A percentile compares a stretch with the other conserved stretches of the same genome.
Evolutionary conservation across 345 rosid species (phyloP).

Genomic region (Capsella bursapastoris): DNA sequence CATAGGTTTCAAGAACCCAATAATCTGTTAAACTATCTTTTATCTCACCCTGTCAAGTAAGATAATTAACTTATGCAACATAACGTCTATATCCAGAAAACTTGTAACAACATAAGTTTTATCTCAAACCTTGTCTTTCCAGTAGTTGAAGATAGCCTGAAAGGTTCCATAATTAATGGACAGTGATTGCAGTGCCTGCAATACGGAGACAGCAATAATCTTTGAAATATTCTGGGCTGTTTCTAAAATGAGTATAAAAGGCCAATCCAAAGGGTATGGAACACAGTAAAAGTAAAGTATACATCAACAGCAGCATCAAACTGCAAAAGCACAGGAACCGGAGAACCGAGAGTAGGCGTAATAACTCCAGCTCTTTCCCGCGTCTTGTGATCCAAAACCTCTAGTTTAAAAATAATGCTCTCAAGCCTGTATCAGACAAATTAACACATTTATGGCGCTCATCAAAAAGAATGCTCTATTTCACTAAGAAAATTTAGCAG

Average conservation of each 20-base stretch:
- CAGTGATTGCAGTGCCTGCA: conserved; percentile 77
- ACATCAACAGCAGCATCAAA: conserved; percentile 91
- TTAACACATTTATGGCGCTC: background rate
- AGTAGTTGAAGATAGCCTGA: conserved; percentile 78
- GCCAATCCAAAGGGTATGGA: conserved; percentile 10
- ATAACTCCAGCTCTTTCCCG: conserved; percentile 96
- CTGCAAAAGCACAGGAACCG: conserved; percentile 84
- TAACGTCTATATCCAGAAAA: conserved; percentile 2
- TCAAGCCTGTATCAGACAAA: conserved; percentile 64
- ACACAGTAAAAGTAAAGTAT: conserved; percentile 39
- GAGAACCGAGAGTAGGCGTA: conserved; percentile 78
- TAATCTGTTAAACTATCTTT: conserved; percentile 7
- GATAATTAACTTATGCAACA: conserved; percentile 11
- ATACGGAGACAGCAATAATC: conserved; percentile 30
- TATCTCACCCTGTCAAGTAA: background rate
- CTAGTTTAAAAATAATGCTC: conserved; percentile 79
- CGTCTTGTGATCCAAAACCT: conserved; percentile 97
- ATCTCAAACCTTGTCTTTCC: conserved; percentile 86
- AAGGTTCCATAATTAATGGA: conserved; percentile 64
- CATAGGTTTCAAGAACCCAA: conserved; percentile 22
- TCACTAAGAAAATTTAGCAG: conserved; percentile 4
- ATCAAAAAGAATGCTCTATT: background rate
- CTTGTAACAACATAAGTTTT: conserved; percentile 8
- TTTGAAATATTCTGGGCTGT: background rate
- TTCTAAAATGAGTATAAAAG: background rate